These are phyloP conservation scores for Xylaria palmicola DNA, from an alignment of 495 filamentous ascomycete species.

Conservation along the genomic window DNA sequence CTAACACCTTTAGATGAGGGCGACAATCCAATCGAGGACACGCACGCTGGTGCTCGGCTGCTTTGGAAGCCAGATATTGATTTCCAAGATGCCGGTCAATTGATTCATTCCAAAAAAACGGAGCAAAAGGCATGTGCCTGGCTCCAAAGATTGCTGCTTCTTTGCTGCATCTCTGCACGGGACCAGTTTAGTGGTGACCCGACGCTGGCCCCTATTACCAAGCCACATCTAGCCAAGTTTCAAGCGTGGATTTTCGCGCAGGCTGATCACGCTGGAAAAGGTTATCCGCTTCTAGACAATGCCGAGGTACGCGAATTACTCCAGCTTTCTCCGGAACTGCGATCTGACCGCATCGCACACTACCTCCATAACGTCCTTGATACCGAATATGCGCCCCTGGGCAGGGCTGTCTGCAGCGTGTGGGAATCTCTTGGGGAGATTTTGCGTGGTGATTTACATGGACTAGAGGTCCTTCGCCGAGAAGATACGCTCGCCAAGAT, in stretches of 20 bases:
- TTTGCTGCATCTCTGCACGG: background rate
- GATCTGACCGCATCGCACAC: slow-evolving; percentile 9
- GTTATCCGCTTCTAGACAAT: slow-evolving; percentile 14
- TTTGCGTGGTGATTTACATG: slow-evolving; percentile 23
- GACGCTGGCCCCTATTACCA: background rate
- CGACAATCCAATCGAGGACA: background rate
- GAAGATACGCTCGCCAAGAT: slow-evolving; percentile 25
- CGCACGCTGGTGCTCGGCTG: slow-evolving; percentile 7
- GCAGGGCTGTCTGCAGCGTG: slow-evolving; percentile 20
- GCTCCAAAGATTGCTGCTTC: background rate
- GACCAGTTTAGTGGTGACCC: background rate
- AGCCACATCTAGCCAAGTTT: slow-evolving; percentile 25
- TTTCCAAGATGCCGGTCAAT: slow-evolving; percentile 6
- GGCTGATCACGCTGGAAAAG: background rate
- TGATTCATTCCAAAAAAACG: background rate
- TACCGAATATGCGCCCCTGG: slow-evolving; percentile 1
- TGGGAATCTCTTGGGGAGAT: slow-evolving; percentile 19
- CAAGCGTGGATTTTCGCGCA: slow-evolving; percentile 25
- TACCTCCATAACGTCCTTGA: slow-evolving; percentile 12
- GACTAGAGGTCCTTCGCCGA: slow-evolving; percentile 28
- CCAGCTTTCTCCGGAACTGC: background rate
- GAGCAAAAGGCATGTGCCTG: background rate
- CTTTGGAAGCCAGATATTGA: slow-evolving; percentile 20
- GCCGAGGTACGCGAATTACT: background rate
- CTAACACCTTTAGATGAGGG: slow-evolving; percentile 13